Conservation (phyloP, 371 early-diverging fungal species). For the Rhizopus microsporus region DNA sequence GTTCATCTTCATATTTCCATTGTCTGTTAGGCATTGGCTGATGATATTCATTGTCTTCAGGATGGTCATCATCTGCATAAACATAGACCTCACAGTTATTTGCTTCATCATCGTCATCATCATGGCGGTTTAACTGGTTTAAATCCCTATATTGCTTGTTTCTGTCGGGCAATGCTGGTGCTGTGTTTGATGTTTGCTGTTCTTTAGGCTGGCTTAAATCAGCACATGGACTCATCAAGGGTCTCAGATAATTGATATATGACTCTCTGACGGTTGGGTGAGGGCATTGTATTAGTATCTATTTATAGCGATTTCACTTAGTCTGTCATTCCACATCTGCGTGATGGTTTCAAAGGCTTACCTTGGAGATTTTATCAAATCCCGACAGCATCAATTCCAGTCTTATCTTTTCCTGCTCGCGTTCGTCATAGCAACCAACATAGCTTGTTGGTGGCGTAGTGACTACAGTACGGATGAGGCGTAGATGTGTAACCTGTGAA, state of each 20-base stretch:
- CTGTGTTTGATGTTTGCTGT: neutral
- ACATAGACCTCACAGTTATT: slow-evolving; percentile 20
- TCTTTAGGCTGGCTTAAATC: slow-evolving; percentile 22
- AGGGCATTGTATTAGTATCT: slow-evolving; percentile 55
- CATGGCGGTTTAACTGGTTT: neutral
- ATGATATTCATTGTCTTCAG: slow-evolving; percentile 1
- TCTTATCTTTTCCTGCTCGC: slow-evolving; percentile 51
- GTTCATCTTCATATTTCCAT: slow-evolving; percentile 24
- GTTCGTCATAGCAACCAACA: slow-evolving; percentile 33
- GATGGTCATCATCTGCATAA: slow-evolving; percentile 15
- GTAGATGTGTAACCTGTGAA: slow-evolving; percentile 43
- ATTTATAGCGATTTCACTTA: slow-evolving; percentile 16
- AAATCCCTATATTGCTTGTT: neutral
- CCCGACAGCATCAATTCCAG: slow-evolving; percentile 53
- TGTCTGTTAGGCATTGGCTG: slow-evolving; percentile 5
- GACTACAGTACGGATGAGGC: slow-evolving; percentile 46
- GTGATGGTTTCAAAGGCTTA: slow-evolving; percentile 8
- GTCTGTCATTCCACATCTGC: slow-evolving; percentile 6
- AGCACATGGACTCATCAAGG: slow-evolving; percentile 46
- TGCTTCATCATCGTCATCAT: slow-evolving; percentile 17
- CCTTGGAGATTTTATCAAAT: slow-evolving; percentile 52
- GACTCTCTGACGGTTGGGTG: slow-evolving; percentile 60
- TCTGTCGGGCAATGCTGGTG: slow-evolving; percentile 12
- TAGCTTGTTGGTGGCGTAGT: slow-evolving; percentile 47
- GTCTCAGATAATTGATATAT: slow-evolving; percentile 44